Evolutionary conservation across 441 rosid genomes (phyloP).

Genomic region (Populus trichocarpa): DNA sequence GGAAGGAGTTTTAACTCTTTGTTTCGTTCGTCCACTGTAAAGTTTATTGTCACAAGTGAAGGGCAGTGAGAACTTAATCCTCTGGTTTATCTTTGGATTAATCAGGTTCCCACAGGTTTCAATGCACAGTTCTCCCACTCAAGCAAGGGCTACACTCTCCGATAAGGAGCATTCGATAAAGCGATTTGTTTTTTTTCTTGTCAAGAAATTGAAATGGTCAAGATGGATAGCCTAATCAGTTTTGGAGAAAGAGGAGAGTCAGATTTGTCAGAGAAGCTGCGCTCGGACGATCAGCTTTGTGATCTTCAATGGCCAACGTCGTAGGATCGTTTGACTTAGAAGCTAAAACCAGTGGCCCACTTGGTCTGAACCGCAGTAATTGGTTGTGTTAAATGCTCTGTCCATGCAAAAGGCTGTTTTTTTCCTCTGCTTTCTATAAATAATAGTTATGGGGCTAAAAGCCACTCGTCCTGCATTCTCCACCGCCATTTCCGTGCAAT

Average conservation of each 20-base stretch:
- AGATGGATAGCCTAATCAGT: not conserved
- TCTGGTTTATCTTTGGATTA: constrained; percentile 2
- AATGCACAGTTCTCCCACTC: not conserved
- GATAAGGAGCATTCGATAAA: constrained; percentile 8
- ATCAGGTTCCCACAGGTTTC: not conserved
- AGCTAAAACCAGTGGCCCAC: constrained; percentile 34
- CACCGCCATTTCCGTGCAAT: constrained; percentile 39
- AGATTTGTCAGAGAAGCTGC: constrained; percentile 23
- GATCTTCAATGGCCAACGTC: constrained; percentile 29
- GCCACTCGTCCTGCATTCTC: constrained; percentile 26
- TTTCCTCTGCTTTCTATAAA: constrained; percentile 16
- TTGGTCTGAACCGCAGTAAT: constrained; percentile 20
- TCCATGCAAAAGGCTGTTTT: constrained; percentile 22
- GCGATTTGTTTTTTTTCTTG: not conserved
- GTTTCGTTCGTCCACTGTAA: not conserved
- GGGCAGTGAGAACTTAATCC: not conserved
- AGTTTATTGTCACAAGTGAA: not conserved
- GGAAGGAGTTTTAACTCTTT: constrained; percentile 2
- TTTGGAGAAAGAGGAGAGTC: not conserved
- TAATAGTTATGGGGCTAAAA: constrained; percentile 31
- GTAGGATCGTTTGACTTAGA: constrained; percentile 27
- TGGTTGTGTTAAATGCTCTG: not conserved
- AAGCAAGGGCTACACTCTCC: constrained; percentile 8
- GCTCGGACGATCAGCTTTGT: constrained; percentile 26
- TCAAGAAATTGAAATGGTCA: not conserved